A percentile compares a stretch with the other conserved stretches of the same genome.
These are phyloP conservation scores for Jasminum sambac DNA, from an alignment of 257 asterid genomes.

Conservation along the genomic window DNA sequence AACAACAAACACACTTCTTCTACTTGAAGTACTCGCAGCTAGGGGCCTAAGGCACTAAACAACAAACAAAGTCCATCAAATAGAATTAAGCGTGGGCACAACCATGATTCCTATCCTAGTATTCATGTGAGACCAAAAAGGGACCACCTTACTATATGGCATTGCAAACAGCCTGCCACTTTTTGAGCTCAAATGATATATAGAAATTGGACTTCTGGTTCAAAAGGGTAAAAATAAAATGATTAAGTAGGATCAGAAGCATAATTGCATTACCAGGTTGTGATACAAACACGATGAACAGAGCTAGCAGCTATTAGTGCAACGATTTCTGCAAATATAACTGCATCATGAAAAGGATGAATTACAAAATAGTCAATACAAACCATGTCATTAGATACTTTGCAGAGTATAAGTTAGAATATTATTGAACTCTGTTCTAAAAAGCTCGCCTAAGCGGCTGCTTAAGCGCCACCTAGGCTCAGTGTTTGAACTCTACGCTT, in stretches of 20 bases:
- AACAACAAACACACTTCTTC: not conserved
- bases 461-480: no score
- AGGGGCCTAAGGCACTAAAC: constrained; percentile 1
- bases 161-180: not conserved
- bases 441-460: no score
- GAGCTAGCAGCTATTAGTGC: constrained; percentile 91
- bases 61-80: not conserved
- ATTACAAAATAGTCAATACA: not conserved
- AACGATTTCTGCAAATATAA: constrained; percentile 72
- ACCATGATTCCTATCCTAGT: no score
- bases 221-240: constrained; percentile 2
- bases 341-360: constrained; percentile 44
- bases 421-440: not conserved
- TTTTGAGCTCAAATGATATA: not conserved
- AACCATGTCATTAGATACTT: not conserved
- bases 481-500: no score
- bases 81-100: not conserved
- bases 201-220: not conserved
- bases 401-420: not conserved
- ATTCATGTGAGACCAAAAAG: not conserved
- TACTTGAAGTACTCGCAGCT: not conserved
- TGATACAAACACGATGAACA: constrained; percentile 95
- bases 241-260: constrained; percentile 16
- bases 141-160: not conserved
- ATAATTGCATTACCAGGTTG: constrained; percentile 70